Conservation (phyloP, 768 basidiomycete genomes). For the Mycena kentingensis region DNA sequence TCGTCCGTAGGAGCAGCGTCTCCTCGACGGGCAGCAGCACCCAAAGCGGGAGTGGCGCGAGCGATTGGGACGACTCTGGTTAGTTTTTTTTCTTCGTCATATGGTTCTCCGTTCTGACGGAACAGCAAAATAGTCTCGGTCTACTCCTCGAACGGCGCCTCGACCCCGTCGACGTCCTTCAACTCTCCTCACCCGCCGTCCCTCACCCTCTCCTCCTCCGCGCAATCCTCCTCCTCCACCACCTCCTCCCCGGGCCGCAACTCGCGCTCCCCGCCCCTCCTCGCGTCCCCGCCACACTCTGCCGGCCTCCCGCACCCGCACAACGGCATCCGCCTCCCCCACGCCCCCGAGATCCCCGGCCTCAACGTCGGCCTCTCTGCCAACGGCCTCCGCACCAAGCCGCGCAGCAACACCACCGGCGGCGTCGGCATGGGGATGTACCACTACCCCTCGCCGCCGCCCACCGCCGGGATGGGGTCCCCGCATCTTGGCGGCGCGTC, state of each 20-base stretch:
- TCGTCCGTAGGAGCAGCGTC: constrained; percentile 62
- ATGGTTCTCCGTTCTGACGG: constrained; percentile 22
- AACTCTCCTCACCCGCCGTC: constrained; percentile 63
- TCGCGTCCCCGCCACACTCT: constrained; percentile 9
- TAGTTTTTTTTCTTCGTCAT: constrained; percentile 34
- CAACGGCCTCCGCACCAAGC: constrained; percentile 18
- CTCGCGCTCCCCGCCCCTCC: constrained; percentile 35
- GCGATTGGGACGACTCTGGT: constrained; percentile 86
- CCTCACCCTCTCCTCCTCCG: constrained; percentile 62
- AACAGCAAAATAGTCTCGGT: constrained; percentile 40
- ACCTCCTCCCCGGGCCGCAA: constrained; percentile 22
- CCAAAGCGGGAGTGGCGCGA: constrained; percentile 59
- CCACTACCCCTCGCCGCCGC: background rate
- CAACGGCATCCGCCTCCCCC: constrained; percentile 72
- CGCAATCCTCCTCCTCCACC: constrained; percentile 44
- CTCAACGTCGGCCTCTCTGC: constrained; percentile 7
- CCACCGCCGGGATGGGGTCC: background rate
- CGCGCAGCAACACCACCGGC: constrained; percentile 22
- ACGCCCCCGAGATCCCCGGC: constrained; percentile 70
- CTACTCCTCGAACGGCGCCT: constrained; percentile 60
- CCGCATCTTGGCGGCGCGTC: background rate
- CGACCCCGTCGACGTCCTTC: constrained; percentile 59
- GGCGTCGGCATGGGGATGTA: constrained; percentile 5
- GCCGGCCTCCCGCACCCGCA: constrained; percentile 20
- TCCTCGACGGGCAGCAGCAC: constrained; percentile 58